Evolutionary conservation across 768 basidiomycete species (phyloP).

Genomic region (Serpula lacrymans): DNA sequence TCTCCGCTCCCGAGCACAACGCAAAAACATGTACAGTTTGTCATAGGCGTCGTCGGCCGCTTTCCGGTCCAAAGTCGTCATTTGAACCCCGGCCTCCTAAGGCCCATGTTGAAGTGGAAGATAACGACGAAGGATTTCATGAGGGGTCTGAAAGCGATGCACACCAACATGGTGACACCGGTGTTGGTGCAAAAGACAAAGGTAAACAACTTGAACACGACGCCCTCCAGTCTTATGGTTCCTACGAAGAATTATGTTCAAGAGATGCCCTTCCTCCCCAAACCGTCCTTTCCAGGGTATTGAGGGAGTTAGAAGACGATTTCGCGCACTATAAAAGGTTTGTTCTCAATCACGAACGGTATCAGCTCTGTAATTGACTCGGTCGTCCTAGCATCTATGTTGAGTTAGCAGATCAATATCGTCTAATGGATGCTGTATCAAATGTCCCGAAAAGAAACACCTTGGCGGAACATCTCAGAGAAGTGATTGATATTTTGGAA

Average conservation of each 20-base stretch:
- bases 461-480: slow-evolving; percentile 84
- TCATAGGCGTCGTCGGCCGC: slow-evolving; percentile 40
- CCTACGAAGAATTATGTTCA: slow-evolving; percentile 17
- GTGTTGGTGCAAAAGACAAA: slow-evolving; percentile 17
- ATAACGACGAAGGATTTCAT: slow-evolving; percentile 48
- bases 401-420: slow-evolving; percentile 92
- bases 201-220: slow-evolving; percentile 32
- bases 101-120: too few species aligned
- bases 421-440: slow-evolving; percentile 78
- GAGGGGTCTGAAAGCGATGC: slow-evolving; percentile 39
- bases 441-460: slow-evolving; percentile 78
- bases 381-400: slow-evolving; percentile 71
- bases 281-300: slow-evolving; percentile 77
- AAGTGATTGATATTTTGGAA: slow-evolving; percentile 90
- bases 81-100: not conserved
- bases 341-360: slow-evolving; percentile 18
- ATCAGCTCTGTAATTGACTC: slow-evolving; percentile 8
- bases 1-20: slow-evolving; percentile 75
- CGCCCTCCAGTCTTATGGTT: slow-evolving; percentile 16
- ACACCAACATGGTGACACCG: slow-evolving; percentile 13
- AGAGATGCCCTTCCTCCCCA: slow-evolving; percentile 67
- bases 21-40: slow-evolving; percentile 67
- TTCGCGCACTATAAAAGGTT: slow-evolving; percentile 94
- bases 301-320: slow-evolving; percentile 91
- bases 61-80: not conserved